Conservation (phyloP, 2,329 filamentous ascomycete genomes). For the Phyllosticta citriasiana region DNA sequence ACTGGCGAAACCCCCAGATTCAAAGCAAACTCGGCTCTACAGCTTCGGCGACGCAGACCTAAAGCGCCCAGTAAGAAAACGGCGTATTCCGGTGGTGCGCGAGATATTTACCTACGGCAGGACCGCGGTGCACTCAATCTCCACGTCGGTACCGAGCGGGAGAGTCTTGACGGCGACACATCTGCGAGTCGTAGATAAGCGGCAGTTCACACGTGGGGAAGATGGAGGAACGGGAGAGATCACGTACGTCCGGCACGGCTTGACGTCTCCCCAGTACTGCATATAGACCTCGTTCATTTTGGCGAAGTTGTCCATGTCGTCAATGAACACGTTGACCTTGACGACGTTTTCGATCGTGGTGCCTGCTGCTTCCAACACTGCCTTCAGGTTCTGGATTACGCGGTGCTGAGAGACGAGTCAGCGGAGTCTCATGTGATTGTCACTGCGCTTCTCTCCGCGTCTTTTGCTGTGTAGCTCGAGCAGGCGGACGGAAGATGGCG, state of each 20-base stretch:
- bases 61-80: background rate
- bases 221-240: background rate
- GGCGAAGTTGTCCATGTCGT: conserved; percentile 22
- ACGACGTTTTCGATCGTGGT: conserved; percentile 21
- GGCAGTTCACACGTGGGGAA: background rate
- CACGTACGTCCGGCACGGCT: conserved; percentile 8
- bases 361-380: conserved; percentile 18
- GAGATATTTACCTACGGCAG: conserved; percentile 10
- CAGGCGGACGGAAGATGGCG: background rate
- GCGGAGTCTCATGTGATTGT: background rate
- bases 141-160: conserved; percentile 17
- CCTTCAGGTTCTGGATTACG: conserved; percentile 7
- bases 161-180: conserved; percentile 16
- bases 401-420: conserved; percentile 2
- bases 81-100: background rate
- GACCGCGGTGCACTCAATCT: conserved; percentile 19
- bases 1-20: no score
- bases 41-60: background rate
- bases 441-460: background rate
- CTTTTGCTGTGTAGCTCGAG: background rate
- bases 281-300: conserved; percentile 23
- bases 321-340: conserved; percentile 23
- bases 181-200: background rate
- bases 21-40: background rate
- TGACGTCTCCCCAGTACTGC: conserved; percentile 12